Percentiles rank a stretch among this genome's conserved stretches.
Conservation (phyloP, 257 asterid genomes). For the Nicotiana undulata region DNA sequence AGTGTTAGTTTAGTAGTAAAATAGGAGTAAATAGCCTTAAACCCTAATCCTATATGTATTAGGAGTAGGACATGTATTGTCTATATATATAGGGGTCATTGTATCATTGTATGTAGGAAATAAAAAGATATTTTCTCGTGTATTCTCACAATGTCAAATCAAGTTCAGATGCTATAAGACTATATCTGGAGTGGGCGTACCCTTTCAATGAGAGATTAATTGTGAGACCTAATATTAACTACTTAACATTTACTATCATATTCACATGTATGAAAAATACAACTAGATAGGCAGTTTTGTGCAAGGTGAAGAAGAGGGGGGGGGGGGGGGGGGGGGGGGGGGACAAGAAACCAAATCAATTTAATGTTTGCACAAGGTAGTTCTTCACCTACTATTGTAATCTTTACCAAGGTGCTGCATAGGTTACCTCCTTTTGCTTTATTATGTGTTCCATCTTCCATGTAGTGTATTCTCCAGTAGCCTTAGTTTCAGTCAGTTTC, state of each 20-base stretch:
- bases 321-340: too few species aligned
- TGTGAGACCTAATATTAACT: background rate
- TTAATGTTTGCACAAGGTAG: background rate
- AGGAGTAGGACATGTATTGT: too few species aligned
- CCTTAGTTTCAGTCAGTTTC: background rate
- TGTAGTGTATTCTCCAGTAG: background rate
- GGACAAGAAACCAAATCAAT: background rate
- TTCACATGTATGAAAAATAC: background rate
- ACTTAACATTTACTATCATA: background rate
- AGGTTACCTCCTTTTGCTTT: background rate
- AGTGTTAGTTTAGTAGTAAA: too few species aligned
- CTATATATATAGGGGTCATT: too few species aligned
- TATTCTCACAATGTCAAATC: too few species aligned
- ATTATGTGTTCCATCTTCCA: background rate
- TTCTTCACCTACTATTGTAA: background rate
- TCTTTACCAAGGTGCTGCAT: background rate
- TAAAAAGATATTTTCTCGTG: too few species aligned
- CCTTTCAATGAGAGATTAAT: background rate
- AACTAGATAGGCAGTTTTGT: background rate
- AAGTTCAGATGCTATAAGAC: background rate
- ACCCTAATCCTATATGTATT: too few species aligned
- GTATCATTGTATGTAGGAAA: too few species aligned
- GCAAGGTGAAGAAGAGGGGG: background rate
- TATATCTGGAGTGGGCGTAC: background rate
- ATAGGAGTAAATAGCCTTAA: too few species aligned